phyloP scores from a whole-genome alignment of 139 green algal species.

The Astrephomene gubernaculifera region DNA sequence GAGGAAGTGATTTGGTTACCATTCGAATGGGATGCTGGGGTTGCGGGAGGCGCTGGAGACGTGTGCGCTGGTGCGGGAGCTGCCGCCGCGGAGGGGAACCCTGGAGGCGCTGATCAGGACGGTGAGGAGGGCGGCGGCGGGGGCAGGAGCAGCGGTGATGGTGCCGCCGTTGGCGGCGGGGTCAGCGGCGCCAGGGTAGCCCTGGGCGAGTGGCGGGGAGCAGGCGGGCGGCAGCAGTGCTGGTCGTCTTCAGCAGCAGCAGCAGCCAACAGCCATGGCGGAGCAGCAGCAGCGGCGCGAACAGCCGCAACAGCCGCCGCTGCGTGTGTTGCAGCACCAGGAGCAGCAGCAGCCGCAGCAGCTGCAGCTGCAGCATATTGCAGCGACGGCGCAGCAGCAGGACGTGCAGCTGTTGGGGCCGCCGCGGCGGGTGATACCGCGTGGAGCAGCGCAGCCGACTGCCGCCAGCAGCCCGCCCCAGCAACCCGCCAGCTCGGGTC shows the following conservation, averaged over 20 bases:
- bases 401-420: background rate
- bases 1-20: too few species aligned
- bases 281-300: background rate
- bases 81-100: background rate
- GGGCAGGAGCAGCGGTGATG: background rate
- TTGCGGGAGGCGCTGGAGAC: slow-evolving; percentile 42
- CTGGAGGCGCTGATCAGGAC: slow-evolving; percentile 22
- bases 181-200: too few species aligned
- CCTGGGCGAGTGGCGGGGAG: too few species aligned
- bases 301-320: too few species aligned
- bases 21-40: too few species aligned
- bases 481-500: too few species aligned
- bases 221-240: too few species aligned
- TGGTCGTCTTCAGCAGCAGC: background rate
- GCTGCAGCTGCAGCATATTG: background rate
- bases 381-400: background rate
- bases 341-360: background rate
- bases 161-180: too few species aligned
- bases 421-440: background rate
- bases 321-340: background rate
- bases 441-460: background rate
- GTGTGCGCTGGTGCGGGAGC: slow-evolving; percentile 14
- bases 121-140: background rate
- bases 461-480: background rate
- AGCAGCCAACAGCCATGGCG: background rate